phyloP scores from a whole-genome alignment of 2,329 filamentous ascomycete species.

The Dothistroma septosporum region DNA sequence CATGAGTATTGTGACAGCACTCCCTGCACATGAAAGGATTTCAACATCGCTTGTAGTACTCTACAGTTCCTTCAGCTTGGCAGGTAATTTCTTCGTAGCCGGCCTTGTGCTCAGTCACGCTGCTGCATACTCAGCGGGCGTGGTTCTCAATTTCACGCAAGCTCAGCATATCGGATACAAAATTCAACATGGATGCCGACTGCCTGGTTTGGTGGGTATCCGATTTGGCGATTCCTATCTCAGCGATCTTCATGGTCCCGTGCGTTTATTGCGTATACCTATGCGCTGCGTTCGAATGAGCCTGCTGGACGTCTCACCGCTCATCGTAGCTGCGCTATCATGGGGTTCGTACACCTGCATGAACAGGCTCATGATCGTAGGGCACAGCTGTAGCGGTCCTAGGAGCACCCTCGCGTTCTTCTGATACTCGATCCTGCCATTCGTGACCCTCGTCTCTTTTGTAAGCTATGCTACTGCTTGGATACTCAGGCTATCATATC shows the following conservation, averaged over 20 bases:
- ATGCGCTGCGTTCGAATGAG: not conserved
- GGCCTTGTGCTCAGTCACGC: not conserved
- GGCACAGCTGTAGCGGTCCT: not conserved
- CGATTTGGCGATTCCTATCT: not conserved
- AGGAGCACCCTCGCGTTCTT: not conserved
- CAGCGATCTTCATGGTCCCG: not conserved
- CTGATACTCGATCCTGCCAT: not conserved
- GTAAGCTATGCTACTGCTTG: not conserved
- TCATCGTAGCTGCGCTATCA: not conserved
- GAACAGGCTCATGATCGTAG: not conserved
- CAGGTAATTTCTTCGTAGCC: not conserved
- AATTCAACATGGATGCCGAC: not conserved
- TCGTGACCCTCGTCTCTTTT: not conserved
- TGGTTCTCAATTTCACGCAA: not conserved
- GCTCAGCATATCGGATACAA: not conserved
- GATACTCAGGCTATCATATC: not conserved
- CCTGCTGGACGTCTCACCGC: not conserved
- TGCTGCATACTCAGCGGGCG: not conserved
- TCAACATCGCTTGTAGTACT: too few relatives aligned
- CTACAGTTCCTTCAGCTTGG: not conserved
- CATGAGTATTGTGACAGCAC: too few relatives aligned
- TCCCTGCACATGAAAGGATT: too few relatives aligned
- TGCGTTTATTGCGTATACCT: not conserved
- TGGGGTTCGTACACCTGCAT: not conserved
- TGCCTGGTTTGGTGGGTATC: not conserved